Conservation (phyloP, 495 filamentous ascomycete genomes). For the Hyaloscypha finlandica region DNA sequence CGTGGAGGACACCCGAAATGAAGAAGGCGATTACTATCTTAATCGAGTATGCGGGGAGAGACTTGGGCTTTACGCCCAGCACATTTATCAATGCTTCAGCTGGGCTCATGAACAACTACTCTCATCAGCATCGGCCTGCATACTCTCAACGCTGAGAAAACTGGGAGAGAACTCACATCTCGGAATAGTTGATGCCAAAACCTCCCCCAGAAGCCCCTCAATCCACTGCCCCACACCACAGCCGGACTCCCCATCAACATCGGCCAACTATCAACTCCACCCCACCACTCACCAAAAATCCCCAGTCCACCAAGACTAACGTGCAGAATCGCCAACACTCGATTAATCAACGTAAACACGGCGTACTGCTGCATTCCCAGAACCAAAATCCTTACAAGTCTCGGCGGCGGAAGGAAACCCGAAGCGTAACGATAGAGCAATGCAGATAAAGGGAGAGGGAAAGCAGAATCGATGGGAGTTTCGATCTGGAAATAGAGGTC, state of each 20-base stretch:
- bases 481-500: conserved; percentile 18
- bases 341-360: not conserved
- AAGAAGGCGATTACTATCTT: conserved; percentile 1
- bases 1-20: conserved; percentile 4
- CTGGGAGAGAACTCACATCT: not conserved
- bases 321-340: not conserved
- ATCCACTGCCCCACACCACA: conserved; percentile 2
- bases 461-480: not conserved
- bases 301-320: conserved; percentile 3
- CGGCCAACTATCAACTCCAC: conserved; percentile 5
- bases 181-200: conserved; percentile 10
- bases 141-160: not conserved
- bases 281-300: conserved; percentile 1
- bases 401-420: not conserved
- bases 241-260: conserved; percentile 3
- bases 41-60: not conserved
- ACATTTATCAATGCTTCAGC: not conserved
- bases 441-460: not conserved
- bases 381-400: not conserved
- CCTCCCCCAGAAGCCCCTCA: conserved; percentile 11
- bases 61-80: not conserved
- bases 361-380: conserved; percentile 7
- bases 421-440: not conserved
- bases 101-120: not conserved
- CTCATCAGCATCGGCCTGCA: not conserved